A percentile compares a stretch with the other conserved stretches of the same genome.
These are phyloP conservation scores for Aspergillus caelatus DNA, from an alignment of 2,329 filamentous ascomycete species.

Conservation along the genomic window DNA sequence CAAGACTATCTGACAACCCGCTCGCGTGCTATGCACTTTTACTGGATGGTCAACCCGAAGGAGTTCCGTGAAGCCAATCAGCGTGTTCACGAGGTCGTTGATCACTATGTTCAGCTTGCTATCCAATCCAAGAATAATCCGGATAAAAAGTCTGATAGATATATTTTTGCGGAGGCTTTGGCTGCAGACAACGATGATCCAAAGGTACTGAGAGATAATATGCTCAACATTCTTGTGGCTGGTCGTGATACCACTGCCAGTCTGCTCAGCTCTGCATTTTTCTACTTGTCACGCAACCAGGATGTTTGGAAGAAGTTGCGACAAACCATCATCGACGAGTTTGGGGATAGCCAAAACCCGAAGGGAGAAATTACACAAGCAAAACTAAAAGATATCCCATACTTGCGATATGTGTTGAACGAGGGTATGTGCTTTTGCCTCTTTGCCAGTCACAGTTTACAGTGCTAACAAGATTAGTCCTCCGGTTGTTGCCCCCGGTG, in stretches of 20 bases:
- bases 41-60: slow-evolving; percentile 43
- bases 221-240: slow-evolving; percentile 56
- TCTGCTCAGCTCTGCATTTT: slow-evolving; percentile 49
- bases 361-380: slow-evolving; percentile 46
- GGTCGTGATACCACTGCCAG: slow-evolving; percentile 57
- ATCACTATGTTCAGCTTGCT: slow-evolving; percentile 52
- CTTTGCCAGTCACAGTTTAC: too few relatives aligned
- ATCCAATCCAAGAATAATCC: slow-evolving; percentile 40
- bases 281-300: slow-evolving; percentile 48
- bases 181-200: slow-evolving; percentile 50
- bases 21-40: slow-evolving; percentile 34
- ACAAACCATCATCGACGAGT: slow-evolving; percentile 37
- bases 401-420: slow-evolving; percentile 44
- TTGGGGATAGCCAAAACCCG: slow-evolving; percentile 45
- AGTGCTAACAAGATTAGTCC: slow-evolving; percentile 24
- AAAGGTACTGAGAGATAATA: slow-evolving; percentile 49
- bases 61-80: slow-evolving; percentile 44
- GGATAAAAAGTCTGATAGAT: slow-evolving; percentile 38
- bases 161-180: slow-evolving; percentile 55
- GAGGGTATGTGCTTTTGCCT: slow-evolving; percentile 28
- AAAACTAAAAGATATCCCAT: slow-evolving; percentile 44
- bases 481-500: slow-evolving; percentile 50
- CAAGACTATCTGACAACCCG: slow-evolving; percentile 36
- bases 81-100: slow-evolving; percentile 52
- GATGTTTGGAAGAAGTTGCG: slow-evolving; percentile 42